These are phyloP conservation scores for Dimargaris verticillata DNA, from an alignment of 192 early-diverging fungal species.

Conservation along the genomic window DNA sequence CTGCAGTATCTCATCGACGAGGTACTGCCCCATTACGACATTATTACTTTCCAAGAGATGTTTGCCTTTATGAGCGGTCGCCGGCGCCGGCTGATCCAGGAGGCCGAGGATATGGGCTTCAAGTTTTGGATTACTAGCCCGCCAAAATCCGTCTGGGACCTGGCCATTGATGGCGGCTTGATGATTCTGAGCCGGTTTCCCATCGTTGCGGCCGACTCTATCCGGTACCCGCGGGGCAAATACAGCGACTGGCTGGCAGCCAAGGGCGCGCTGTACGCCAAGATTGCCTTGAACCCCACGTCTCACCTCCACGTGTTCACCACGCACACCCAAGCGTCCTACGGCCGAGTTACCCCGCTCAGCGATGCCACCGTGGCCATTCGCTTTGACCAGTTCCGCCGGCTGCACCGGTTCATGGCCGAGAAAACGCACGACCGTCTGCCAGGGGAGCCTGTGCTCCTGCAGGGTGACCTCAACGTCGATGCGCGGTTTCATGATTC, in stretches of 20 bases:
- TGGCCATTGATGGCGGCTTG: constrained; percentile 58
- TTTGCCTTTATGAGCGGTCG: constrained; percentile 52
- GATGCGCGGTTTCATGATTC: constrained; percentile 30
- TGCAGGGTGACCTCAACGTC: constrained; percentile 57
- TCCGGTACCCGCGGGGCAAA: constrained; percentile 47
- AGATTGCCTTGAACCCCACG: constrained; percentile 34
- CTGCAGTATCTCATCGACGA: constrained; percentile 47
- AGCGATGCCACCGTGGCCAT: constrained; percentile 34
- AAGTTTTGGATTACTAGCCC: constrained; percentile 42
- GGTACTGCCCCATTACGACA: constrained; percentile 54
- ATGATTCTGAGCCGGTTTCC: constrained; percentile 57
- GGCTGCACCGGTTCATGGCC: constrained; percentile 49
- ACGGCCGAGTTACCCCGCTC: constrained; percentile 32
- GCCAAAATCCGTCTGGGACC: constrained; percentile 39
- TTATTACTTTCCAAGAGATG: constrained; percentile 68
- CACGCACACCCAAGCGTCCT: constrained; percentile 74
- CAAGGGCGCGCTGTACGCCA: constrained; percentile 66
- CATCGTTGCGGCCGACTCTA: constrained; percentile 34
- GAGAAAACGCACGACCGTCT: constrained; percentile 23
- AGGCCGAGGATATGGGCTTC: constrained; percentile 49
- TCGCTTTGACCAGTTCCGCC: constrained; percentile 43
- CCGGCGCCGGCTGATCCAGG: constrained; percentile 37
- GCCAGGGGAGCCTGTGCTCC: constrained; percentile 33
- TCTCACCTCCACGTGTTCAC: constrained; percentile 52
- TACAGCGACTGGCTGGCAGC: constrained; percentile 53